Evolutionary conservation across 2,329 filamentous ascomycete species (phyloP), one percentile per base, ranked within the genome.

Genomic region (Fusarium agapanthi): DNA sequence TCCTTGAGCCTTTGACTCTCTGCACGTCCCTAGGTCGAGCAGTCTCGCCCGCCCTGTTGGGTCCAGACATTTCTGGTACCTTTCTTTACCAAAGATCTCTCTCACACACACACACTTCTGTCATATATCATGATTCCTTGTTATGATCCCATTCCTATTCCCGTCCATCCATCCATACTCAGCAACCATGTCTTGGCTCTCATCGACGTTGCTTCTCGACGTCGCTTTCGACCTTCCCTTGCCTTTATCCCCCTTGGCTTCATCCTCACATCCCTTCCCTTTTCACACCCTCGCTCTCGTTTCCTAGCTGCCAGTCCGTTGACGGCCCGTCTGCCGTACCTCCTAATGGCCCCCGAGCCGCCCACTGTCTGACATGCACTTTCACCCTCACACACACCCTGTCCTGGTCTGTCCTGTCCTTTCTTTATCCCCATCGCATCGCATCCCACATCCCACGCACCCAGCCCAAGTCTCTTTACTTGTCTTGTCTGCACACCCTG

Each of bases 191-290:
- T 61, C 63, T 56, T 72, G 67, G 73, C 69, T 72, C 75, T 77
- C 73, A 76, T 77, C 75, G 72, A 76, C 69, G 71, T 77, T 77
- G 65, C 75, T 77, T 77, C 75, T 76, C 73, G 63, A 70, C 60
- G 64, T 72, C 50, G 71, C 44, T 50, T 54, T 65, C 54, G 35
- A 32, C 54, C 71, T 75, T 72, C 71, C 64, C 64, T 71, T 73
- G 62, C 62, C 44, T 75, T 60, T 63, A 66, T 63, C 67, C 47
- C 58, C 66, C 69, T 65, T 67, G 63, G 50, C 71, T 58, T 72
- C 55, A 62, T 61, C 59, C 56, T 63, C 43, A 57, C 57, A 66
- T 71, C 66, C 58, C 64, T 71, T 67, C 60, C 55, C 63, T 71
- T 69, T 68, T 61, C 75, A 72, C 73, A 73, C 74, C 70, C 68